phyloP scores from a whole-genome alignment of 1,139 yeast species.

The Casaregolazyma lundiana region DNA sequence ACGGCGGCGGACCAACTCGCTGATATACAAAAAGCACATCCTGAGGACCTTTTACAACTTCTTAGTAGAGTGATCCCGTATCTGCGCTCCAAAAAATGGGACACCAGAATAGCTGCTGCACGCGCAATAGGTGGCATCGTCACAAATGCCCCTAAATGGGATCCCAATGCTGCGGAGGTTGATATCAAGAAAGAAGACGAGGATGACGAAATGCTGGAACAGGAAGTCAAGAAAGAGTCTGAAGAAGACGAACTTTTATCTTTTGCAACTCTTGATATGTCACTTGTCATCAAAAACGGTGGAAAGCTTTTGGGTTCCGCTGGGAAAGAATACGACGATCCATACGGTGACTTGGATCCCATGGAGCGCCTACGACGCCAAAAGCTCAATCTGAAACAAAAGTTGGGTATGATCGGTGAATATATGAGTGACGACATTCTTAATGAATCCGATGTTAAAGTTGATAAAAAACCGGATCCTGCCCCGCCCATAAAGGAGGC shows the following conservation, averaged over 20 bases:
- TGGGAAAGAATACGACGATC: slow-evolving; percentile 43
- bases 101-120: slow-evolving; percentile 92
- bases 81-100: slow-evolving; percentile 83
- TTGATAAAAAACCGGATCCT: slow-evolving; percentile 17
- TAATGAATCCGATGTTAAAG: slow-evolving; percentile 32
- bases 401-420: slow-evolving; percentile 43
- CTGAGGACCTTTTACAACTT: slow-evolving; percentile 81
- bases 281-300: slow-evolving; percentile 63
- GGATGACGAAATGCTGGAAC: slow-evolving; percentile 16
- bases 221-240: slow-evolving; percentile 23
- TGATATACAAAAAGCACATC: slow-evolving; percentile 89
- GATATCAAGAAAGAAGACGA: slow-evolving; percentile 17
- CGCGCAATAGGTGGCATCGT: slow-evolving; percentile 93
- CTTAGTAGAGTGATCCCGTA: slow-evolving; percentile 90
- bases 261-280: slow-evolving; percentile 60
- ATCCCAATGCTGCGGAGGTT: slow-evolving; percentile 53
- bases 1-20: slow-evolving; percentile 98
- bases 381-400: slow-evolving; percentile 36
- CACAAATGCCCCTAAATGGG: slow-evolving; percentile 74
- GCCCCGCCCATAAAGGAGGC: slow-evolving; percentile 16
- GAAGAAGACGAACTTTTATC: slow-evolving; percentile 40
- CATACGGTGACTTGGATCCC: slow-evolving; percentile 36
- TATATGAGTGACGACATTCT: slow-evolving; percentile 37
- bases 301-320: slow-evolving; percentile 69
- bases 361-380: slow-evolving; percentile 38